Percentiles rank a stretch among this genome's conserved stretches.
phyloP scores from a whole-genome alignment of 108 stramenopile genomes.

The Nitzschia inconspicua region DNA sequence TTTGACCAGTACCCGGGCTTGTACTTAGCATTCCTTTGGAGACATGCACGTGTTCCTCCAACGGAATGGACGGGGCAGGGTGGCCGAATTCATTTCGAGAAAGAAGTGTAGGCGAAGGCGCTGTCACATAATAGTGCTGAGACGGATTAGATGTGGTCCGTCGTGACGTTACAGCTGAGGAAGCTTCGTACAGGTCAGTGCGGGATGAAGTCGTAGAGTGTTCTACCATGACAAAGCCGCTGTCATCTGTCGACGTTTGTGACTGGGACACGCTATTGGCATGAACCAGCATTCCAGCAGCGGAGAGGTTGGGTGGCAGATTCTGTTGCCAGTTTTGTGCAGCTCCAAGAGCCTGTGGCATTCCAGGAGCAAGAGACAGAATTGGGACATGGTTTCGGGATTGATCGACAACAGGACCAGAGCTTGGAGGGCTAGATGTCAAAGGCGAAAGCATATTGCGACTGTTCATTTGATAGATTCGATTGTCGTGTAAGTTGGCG shows the following conservation, averaged over 20 bases:
- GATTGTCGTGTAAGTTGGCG: constrained; percentile 1
- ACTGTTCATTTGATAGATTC: background rate
- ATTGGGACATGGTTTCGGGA: background rate
- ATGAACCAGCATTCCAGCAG: background rate
- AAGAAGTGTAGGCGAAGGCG: background rate
- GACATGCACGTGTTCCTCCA: background rate
- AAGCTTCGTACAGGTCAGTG: no score
- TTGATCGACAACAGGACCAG: background rate
- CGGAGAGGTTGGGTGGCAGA: constrained; percentile 1
- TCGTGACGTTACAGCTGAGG: no score
- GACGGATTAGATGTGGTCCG: constrained; percentile 8
- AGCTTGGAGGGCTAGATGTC: constrained; percentile 21
- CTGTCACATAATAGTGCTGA: constrained; percentile 12
- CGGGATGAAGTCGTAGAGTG: constrained; percentile 35
- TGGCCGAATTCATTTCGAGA: background rate
- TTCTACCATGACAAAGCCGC: constrained; percentile 83
- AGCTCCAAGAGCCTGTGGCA: background rate
- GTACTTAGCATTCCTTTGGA: constrained; percentile 85
- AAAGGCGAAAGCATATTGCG: constrained; percentile 17
- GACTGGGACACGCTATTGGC: constrained; percentile 32
- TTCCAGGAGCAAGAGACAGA: background rate
- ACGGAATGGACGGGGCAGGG: no score
- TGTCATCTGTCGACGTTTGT: constrained; percentile 47
- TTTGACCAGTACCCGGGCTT: constrained; percentile 85
- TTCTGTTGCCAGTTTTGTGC: constrained; percentile 16